Base-by-base conservation (phyloP, 2,329 filamentous ascomycete genomes). In the Whalleya microplaca region DNA sequence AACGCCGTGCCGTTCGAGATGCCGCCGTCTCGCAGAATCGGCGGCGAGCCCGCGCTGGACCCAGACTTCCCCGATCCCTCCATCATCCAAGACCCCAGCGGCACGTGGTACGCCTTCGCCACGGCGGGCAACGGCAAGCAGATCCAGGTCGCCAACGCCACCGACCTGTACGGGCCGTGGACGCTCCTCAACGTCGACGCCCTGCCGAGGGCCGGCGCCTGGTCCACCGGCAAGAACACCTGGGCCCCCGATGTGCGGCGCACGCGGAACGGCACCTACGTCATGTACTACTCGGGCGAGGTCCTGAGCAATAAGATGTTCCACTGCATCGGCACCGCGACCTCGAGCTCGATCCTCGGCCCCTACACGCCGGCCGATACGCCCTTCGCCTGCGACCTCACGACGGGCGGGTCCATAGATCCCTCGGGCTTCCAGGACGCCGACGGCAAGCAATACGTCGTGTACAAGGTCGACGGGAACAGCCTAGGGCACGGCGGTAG, bases 381-480 rank as follows among this genome's bases (percentile, higher is more conserved):
- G 8, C 80, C 84, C 0, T 74, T 86, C 32, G 78, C 78, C 18
- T 88, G 86, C 62, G 78, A 80, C 0, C 65, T 78, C 1, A 73
- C 74, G 4, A 66, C 76, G 50, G 85, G 86, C 19, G 86, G 86
- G 32, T 80, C 84, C 18, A 89, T 89, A 64, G 87, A 90, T 64
- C 75, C 86, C 0, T 75, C 82, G 0, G 84, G 82, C 2, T 89
- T 87, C 70, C 64, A 72, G 10, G 86, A 89, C 65, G 67, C 69
- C 10, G 77, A 80, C 43, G 82, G 81, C 27, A 77, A 70, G 29
- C 78, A 80, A 5, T 89, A 87, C 66, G 76, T 89, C 4, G 72
- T 83, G 9, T 90, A 86, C 75, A 90, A 89, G 70, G 75, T 88
- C 21, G 86, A 90, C 69, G 86, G 86, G 40, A 89, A 88, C 71